These are phyloP conservation scores for Kodamaea fukazawae DNA, from an alignment of 805 yeast species.

Conservation along the genomic window DNA sequence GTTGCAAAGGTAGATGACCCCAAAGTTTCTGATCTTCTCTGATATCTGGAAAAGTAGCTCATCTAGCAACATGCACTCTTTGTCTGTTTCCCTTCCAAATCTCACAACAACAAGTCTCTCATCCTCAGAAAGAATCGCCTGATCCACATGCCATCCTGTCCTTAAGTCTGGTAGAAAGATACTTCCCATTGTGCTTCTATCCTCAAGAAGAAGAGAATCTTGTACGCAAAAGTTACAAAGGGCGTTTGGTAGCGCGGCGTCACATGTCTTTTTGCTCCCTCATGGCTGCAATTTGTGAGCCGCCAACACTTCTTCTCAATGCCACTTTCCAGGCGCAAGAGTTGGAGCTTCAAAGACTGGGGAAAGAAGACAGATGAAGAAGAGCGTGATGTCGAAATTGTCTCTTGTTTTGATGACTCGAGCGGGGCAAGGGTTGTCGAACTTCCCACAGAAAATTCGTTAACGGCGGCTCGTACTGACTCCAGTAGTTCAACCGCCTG, in stretches of 20 bases:
- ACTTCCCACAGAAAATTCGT: neutral
- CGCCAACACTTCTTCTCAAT: too few relatives aligned
- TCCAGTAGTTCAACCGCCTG: too few relatives aligned
- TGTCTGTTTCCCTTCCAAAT: constrained; percentile 77
- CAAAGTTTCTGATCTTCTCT: constrained; percentile 83
- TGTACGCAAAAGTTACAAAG: too few relatives aligned
- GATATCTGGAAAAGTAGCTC: constrained; percentile 77
- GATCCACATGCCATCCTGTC: constrained; percentile 97
- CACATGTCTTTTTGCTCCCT: too few relatives aligned
- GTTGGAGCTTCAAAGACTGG: constrained; percentile 5
- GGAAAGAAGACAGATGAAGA: neutral
- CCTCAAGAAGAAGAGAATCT: too few relatives aligned
- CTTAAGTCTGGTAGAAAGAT: constrained; percentile 76
- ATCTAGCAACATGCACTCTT: constrained; percentile 87
- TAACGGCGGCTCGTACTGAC: too few relatives aligned
- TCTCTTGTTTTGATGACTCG: too few relatives aligned
- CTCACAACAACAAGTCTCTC: constrained; percentile 84
- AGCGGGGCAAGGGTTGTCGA: too few relatives aligned
- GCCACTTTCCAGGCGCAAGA: neutral
- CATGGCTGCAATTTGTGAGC: too few relatives aligned
- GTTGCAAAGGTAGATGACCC: constrained; percentile 84
- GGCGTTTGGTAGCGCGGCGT: too few relatives aligned
- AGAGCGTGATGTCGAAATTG: neutral
- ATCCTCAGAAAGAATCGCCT: constrained; percentile 89
- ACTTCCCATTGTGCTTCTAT: constrained; percentile 70